Evolutionary conservation across 1,284 basidiomycete species (phyloP).

Genomic region (Rugosomyces carneus): DNA sequence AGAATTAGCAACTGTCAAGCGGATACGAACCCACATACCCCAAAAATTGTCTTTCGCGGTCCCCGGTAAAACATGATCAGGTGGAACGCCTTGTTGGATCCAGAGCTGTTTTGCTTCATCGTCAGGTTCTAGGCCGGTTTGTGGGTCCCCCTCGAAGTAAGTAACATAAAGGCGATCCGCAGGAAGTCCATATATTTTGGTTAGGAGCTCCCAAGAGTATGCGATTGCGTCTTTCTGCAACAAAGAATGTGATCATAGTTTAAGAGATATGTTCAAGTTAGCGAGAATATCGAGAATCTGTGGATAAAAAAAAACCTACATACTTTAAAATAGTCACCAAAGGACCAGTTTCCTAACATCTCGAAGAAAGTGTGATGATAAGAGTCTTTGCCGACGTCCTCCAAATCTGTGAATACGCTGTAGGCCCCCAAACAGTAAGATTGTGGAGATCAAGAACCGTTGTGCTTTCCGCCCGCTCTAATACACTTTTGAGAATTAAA

Average conservation of each 20-base stretch:
- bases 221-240: constrained; percentile 83
- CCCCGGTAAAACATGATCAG: constrained; percentile 89
- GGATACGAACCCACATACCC: constrained; percentile 53
- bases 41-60: constrained; percentile 99
- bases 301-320: no score
- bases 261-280: not conserved
- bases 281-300: no score
- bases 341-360: constrained; percentile 99
- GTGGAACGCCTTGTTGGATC: constrained; percentile 81
- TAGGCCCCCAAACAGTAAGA: not conserved
- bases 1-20: constrained; percentile 5
- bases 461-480: constrained; percentile 97
- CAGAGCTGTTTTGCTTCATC: constrained; percentile 84
- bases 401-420: constrained; percentile 63
- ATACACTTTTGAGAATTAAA: constrained; percentile 98
- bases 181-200: constrained; percentile 82
- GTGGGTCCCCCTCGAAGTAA: constrained; percentile 93
- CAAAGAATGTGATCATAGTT: constrained; percentile 1
- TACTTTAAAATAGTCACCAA: constrained; percentile 99
- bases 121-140: constrained; percentile 86
- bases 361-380: constrained; percentile 99
- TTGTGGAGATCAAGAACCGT: constrained; percentile 41
- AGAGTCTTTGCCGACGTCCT: constrained; percentile 97
- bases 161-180: constrained; percentile 94
- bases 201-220: constrained; percentile 94